phyloP scores from a whole-genome alignment of 2,329 filamentous ascomycete genomes.

The Neonectria punicea region DNA sequence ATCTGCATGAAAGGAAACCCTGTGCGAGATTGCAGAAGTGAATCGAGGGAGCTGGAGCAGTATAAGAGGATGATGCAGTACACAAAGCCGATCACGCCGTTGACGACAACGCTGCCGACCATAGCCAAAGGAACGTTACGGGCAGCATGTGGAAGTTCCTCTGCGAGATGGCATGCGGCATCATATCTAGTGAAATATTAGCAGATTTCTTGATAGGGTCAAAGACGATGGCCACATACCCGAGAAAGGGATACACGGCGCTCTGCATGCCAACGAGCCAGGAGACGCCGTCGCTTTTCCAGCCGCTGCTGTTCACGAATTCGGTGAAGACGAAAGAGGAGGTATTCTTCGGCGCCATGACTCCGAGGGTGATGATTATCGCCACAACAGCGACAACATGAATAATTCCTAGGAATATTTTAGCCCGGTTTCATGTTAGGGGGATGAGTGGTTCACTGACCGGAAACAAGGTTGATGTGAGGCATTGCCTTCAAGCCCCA shows the following conservation, averaged over 20 bases:
- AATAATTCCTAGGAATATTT: conserved; percentile 33
- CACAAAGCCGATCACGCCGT: conserved; percentile 57
- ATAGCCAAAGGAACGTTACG: conserved; percentile 49
- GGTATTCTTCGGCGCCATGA: conserved; percentile 46
- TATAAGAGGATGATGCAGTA: conserved; percentile 57
- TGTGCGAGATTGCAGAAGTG: conserved; percentile 51
- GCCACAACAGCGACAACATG: conserved; percentile 44
- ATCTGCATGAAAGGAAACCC: conserved; percentile 58
- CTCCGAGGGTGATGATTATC: conserved; percentile 43
- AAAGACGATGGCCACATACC: conserved; percentile 36
- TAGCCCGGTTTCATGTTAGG: no score
- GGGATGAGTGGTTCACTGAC: conserved; percentile 12
- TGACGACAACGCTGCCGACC: conserved; percentile 50
- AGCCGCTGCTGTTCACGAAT: conserved; percentile 47
- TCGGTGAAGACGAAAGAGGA: conserved; percentile 47
- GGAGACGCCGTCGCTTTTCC: conserved; percentile 45
- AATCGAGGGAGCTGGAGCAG: conserved; percentile 51
- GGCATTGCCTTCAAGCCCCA: conserved; percentile 53
- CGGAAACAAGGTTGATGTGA: conserved; percentile 45
- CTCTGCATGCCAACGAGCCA: conserved; percentile 48
- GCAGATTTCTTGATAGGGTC: background rate
- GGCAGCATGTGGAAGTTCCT: conserved; percentile 48
- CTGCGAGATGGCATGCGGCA: conserved; percentile 48
- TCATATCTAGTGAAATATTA: conserved; percentile 41
- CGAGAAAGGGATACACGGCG: conserved; percentile 48